A percentile compares a stretch with the other conserved stretches of the same genome.
Conservation (phyloP, 257 asterid species). For the Plantago major region DNA sequence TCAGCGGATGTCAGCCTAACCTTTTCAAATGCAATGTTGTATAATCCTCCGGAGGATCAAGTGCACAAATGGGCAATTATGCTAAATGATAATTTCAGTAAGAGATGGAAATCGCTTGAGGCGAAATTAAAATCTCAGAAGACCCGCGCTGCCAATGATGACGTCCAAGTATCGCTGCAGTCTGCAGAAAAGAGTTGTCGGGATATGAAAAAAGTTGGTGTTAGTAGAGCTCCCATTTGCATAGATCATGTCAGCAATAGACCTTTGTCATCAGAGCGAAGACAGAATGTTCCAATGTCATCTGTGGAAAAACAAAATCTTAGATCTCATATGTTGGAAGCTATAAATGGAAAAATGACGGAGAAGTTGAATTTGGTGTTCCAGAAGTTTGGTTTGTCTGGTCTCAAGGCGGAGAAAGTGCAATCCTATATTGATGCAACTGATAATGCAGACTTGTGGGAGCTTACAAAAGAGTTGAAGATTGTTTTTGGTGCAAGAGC, state of each 20-base stretch:
- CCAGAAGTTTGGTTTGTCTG: constrained; percentile 22
- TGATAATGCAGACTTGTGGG: constrained; percentile 41
- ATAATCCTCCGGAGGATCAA: constrained; percentile 48
- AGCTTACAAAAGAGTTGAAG: constrained; percentile 38
- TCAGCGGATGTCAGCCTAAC: constrained; percentile 71
- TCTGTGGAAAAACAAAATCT: constrained; percentile 33
- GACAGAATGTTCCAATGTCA: neutral
- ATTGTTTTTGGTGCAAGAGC: constrained; percentile 22
- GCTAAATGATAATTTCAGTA: constrained; percentile 36
- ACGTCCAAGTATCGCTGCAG: constrained; percentile 22
- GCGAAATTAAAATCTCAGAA: constrained; percentile 32
- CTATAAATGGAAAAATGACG: constrained; percentile 30
- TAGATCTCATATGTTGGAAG: constrained; percentile 33
- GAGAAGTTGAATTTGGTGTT: constrained; percentile 25
- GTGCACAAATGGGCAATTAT: constrained; percentile 53
- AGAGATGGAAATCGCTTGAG: constrained; percentile 53
- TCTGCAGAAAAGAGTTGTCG: constrained; percentile 17
- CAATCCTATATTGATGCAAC: constrained; percentile 27
- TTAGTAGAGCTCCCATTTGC: constrained; percentile 21
- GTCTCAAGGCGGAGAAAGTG: constrained; percentile 20
- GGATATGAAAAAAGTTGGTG: constrained; percentile 11
- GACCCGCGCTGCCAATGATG: constrained; percentile 15
- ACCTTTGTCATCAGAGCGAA: constrained; percentile 30
- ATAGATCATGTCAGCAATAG: constrained; percentile 19
- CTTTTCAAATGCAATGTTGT: constrained; percentile 68